Percentiles rank a stretch among this genome's conserved stretches.
These are phyloP conservation scores for Silene noctiflora DNA, from an alignment of 179 eudicot species.

Conservation along the genomic window DNA sequence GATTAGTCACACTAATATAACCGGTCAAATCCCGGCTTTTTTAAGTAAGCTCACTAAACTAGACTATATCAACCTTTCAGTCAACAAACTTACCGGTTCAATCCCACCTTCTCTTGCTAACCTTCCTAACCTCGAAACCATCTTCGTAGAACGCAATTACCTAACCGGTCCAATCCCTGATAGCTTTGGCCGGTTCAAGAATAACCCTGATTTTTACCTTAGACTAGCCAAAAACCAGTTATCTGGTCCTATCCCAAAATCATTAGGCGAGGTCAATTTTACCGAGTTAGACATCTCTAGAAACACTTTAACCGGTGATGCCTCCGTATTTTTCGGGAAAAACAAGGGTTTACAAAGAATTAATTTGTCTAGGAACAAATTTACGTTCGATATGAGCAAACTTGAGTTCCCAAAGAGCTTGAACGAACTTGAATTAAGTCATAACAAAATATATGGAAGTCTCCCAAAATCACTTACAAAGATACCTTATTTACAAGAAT, in stretches of 20 bases:
- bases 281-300: slow-evolving; percentile 34
- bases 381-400: slow-evolving; percentile 25
- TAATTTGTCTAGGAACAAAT: slow-evolving; percentile 28
- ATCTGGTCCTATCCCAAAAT: slow-evolving; percentile 47
- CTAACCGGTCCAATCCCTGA: slow-evolving; percentile 53
- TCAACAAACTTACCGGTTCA: slow-evolving; percentile 46
- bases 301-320: slow-evolving; percentile 37
- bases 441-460: slow-evolving; percentile 33
- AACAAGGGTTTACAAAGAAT: slow-evolving; percentile 9
- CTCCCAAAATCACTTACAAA: slow-evolving; percentile 20
- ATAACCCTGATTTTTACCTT: slow-evolving; percentile 23
- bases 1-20: slow-evolving; percentile 29
- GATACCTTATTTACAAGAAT: slow-evolving; percentile 22
- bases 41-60: slow-evolving; percentile 32
- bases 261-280: slow-evolving; percentile 33
- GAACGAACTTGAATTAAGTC: slow-evolving; percentile 21
- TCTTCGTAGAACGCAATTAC: slow-evolving; percentile 41
- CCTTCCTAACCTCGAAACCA: slow-evolving; percentile 23
- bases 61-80: slow-evolving; percentile 33
- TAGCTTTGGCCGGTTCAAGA: slow-evolving; percentile 34
- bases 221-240: slow-evolving; percentile 34
- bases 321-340: slow-evolving; percentile 30
- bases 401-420: slow-evolving; percentile 13
- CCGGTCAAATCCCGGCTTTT: slow-evolving; percentile 45
- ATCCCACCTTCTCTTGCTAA: slow-evolving; percentile 46